Base-by-base conservation (phyloP, 805 yeast species). In the Starmera caribaea region DNA sequence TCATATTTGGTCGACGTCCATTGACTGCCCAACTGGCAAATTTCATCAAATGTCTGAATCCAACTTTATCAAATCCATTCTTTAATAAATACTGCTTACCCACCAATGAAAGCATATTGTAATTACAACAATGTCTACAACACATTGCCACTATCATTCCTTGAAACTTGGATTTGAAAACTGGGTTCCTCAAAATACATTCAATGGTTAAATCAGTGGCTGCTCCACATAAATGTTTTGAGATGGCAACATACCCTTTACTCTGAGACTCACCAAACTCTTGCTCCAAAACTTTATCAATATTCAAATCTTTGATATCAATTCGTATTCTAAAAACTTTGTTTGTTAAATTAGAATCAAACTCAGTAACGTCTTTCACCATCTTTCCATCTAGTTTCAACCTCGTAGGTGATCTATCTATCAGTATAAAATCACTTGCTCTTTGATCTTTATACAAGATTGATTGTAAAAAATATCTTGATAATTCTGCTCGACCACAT, bases 221-320 rank as follows among this genome's bases (percentile, higher is more conserved):
- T 3, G 83, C 94, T 5, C 97, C 97, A 61, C 97, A 88, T 30
- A 89, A 61, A 61, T 88, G 97, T 57, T 88, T 88, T 5, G 96
- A 87, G 3, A 88, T 74, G 2, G 79, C 86, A 8, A 81, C 79
- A 32, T 68, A 54, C 16, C 38, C 38, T 16, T 39, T 30, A 30
- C 37, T 35, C 5, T 41, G 21, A 3, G 3, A 2, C 8, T 9
- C 26, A 21, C 8, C 8, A 15, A 47, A 45, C 30, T 61, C 51
- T 2, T 46, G 51, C 16, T 54, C 51, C 2, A 77, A 43, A 14
- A 77, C 66, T 16, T 63, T 53, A 37, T 69, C 75, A 7, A 85
- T 57, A 33, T 66, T 54, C 30, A 88, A 55, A 51, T 88, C 95
- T 58, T 85, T 85, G 41, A 88, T 89, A 55, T 88, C 97, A 8